Evolutionary conservation across 495 filamentous ascomycete species (phyloP), one percentile per base, ranked within the genome.

Genomic region (Penicillium verhagenii): DNA sequence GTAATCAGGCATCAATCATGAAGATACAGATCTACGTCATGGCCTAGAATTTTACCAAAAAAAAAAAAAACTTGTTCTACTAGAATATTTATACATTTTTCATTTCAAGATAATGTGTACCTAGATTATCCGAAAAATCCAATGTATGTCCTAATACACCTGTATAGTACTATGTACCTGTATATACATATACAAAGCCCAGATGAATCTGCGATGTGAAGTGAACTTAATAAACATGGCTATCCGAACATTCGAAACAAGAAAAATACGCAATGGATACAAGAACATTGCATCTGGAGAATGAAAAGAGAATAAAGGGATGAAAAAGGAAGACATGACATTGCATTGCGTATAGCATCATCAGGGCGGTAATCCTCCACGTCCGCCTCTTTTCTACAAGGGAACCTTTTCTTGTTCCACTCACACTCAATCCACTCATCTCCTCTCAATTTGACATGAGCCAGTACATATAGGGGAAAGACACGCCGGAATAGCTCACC

Each of bases 301-400:
- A 54, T 53, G 59, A 50, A 28, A 56, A 31, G 54, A 57, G 23
- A 21, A 54, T 29, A 49, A 33, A 50, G 28, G 52, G 7, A 50
- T 21, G 60, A 58, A 47, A 57, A 51, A 43, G 60, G 51, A 59
- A 55, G 43, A 51, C 54, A 53, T 53, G 56, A 39, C 54, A 54
- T 62, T 54, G 51, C 58, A 46, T 67, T 58, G 61, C 64, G 57
- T 67, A 67, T 65, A 63, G 61, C 61, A 60, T 67, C 61, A 62
- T 67, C 53, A 67, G 57, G 52, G 56, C 56, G 54, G 56, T 24
- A 48, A 24, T 56, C 46, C 53, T 56, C 54, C 51, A 23, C 58
- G 29, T 53, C 64, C 56, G 56, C 64, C 42, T 45, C 47, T 65
- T 67, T 66, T 65, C 64, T 67, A 67, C 61, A 66, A 39, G 52